A percentile compares a stretch with the other conserved stretches of the same genome.
phyloP scores from a whole-genome alignment of 768 basidiomycete species.

The Peribolospora baueri region DNA sequence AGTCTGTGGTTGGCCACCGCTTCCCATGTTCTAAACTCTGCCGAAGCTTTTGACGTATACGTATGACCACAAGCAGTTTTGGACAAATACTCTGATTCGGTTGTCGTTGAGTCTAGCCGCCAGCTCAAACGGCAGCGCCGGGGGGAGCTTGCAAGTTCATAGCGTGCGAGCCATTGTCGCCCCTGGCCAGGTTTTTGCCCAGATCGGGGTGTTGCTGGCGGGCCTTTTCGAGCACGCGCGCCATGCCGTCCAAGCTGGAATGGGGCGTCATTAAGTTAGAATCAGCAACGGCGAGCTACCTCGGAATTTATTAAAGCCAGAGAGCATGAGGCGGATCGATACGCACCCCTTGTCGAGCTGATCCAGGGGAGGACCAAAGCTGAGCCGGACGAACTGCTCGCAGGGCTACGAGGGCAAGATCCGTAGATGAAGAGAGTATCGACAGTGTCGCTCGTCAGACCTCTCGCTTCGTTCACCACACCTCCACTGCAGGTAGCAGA shows the following conservation, averaged over 20 bases:
- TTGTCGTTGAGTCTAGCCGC: too few species aligned
- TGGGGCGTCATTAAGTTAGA: slow-evolving; percentile 13
- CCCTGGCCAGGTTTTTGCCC: too few species aligned
- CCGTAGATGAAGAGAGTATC: not conserved
- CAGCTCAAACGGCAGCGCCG: too few species aligned
- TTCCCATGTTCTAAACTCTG: too few species aligned
- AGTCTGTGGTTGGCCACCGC: too few species aligned
- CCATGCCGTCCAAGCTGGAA: slow-evolving; percentile 57
- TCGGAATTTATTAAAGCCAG: not conserved
- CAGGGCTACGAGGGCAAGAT: slow-evolving; percentile 34
- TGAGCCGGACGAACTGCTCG: slow-evolving; percentile 53
- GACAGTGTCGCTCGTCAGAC: not conserved
- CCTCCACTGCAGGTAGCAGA: not conserved
- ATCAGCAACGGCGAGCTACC: not conserved
- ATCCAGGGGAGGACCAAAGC: slow-evolving; percentile 53
- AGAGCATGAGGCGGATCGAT: not conserved
- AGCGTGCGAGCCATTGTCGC: too few species aligned
- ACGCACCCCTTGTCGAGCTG: slow-evolving; percentile 47
- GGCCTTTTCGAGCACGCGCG: slow-evolving; percentile 38
- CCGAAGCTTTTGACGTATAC: too few species aligned
- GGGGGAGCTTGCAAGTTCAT: too few species aligned
- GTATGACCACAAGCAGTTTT: too few species aligned
- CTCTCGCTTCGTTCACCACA: too few species aligned
- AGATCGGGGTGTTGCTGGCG: not conserved
- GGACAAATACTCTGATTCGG: too few species aligned